Evolutionary conservation across 163 green algal genomes (phyloP).

Genomic region (Chlamydomonas reinhardtii): DNA sequence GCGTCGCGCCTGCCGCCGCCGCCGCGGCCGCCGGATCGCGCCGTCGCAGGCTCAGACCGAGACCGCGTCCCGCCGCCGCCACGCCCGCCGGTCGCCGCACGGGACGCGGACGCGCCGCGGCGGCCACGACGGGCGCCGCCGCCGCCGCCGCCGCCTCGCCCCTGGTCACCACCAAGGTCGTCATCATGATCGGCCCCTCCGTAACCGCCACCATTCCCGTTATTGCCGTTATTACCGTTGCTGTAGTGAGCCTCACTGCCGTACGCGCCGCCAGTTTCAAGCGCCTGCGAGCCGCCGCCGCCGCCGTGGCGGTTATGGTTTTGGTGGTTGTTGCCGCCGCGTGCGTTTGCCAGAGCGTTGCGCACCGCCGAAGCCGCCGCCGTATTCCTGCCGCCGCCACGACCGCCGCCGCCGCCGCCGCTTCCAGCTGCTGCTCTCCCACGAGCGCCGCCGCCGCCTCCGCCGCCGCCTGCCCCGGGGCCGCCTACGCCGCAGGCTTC

Average conservation of each 20-base stretch:
- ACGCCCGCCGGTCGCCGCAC: background rate
- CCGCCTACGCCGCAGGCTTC: conserved; percentile 33
- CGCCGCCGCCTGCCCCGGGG: background rate
- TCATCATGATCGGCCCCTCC: background rate
- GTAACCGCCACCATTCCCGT: background rate
- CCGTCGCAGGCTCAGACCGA: conserved; percentile 9
- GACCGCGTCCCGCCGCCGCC: background rate
- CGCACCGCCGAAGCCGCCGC: conserved; percentile 23
- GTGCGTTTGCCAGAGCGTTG: conserved; percentile 8
- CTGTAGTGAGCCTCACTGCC: background rate
- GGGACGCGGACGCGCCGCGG: conserved; percentile 1
- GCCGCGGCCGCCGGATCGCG: background rate
- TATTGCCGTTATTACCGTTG: background rate
- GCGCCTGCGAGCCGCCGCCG: background rate
- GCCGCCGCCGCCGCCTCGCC: background rate
- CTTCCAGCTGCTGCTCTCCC: background rate
- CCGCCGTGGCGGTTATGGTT: no score
- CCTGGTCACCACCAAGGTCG: background rate
- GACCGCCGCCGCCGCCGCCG: background rate
- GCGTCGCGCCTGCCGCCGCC: background rate
- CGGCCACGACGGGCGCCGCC: conserved; percentile 1
- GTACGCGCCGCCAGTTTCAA: conserved; percentile 18
- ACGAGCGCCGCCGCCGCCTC: background rate
- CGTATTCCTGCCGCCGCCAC: background rate
- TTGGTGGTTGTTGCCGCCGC: background rate